Base-by-base conservation (phyloP, 2,329 filamentous ascomycete species). In the Aspergillus quadricinctus region DNA sequence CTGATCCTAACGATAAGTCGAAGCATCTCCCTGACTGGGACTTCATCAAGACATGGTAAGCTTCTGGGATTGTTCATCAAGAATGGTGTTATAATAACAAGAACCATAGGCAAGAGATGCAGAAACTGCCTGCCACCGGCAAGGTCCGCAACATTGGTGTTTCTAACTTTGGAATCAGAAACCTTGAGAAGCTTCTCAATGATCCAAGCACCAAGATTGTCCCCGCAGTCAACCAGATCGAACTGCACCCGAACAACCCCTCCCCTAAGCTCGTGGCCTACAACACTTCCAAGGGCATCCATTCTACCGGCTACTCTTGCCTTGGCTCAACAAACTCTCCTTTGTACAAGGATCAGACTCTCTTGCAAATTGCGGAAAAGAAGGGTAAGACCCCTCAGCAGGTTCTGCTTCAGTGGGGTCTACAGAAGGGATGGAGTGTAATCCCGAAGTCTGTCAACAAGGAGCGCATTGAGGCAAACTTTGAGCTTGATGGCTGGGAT, bases 391-490 rank as follows among this genome's bases (percentile, higher is more conserved):
- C 72, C 37, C 78, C 80, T 19, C 80, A 82, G 51, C 81, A 84
- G 66, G 76, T 81, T 6, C 76, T 81, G 27, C 72, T 84, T 37
- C 79, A 86, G 66, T 96, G 90, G 90, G 90, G 90, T 61, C 77
- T 95, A 54, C 84, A 89, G 72, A 86, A 91, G 70, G 90, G 88
- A 57, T 90, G 87, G 80, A 88, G 85, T 62, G 90, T 96, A 52
- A 91, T 96, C 66, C 90, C 90, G 67, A 96, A 96, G 82, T 88
- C 84, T 52, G 88, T 92, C 57, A 92, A 84, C 63, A 82, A 85
- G 63, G 80, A 79, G 53, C 83, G 90, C 45, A 92, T 96, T 67
- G 80, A 88, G 75, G 83, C 78, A 60, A 95, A 96, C 81, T 90
- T 86, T 65, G 83, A 88, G 72, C 79, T 90, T 52, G 84, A 92